phyloP scores from a whole-genome alignment of 306 rosid genomes.

The Prunus salicina region DNA sequence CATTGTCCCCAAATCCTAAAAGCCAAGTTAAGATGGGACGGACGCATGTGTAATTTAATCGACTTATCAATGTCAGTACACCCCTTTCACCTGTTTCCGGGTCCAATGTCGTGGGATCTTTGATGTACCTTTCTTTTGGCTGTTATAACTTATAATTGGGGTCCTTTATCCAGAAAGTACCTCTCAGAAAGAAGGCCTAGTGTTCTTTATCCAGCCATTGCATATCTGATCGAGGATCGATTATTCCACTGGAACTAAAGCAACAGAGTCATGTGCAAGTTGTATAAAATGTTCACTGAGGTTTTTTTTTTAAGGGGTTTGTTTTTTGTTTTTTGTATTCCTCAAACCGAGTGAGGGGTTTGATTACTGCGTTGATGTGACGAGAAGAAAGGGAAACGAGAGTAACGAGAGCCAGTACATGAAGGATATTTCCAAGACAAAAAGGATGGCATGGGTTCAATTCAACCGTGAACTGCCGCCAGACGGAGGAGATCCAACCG shows the following conservation, averaged over 20 bases:
- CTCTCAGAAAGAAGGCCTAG: conserved; percentile 1
- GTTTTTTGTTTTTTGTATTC: too few species aligned
- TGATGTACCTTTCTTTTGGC: conserved; percentile 6
- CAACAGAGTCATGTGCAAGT: conserved; percentile 13
- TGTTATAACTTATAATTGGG: background rate
- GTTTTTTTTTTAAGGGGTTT: too few species aligned
- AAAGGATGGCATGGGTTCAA: too few species aligned
- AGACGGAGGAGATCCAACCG: too few species aligned
- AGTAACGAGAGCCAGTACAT: too few species aligned
- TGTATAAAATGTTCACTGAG: background rate
- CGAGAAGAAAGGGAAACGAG: too few species aligned
- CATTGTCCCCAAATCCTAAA: background rate
- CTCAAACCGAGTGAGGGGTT: too few species aligned
- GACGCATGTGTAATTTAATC: background rate
- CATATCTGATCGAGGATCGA: background rate
- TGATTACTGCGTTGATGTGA: too few species aligned
- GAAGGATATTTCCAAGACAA: too few species aligned
- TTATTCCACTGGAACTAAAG: background rate
- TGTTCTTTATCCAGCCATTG: conserved; percentile 1
- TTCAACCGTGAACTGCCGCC: too few species aligned
- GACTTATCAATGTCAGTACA: background rate
- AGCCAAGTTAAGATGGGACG: background rate
- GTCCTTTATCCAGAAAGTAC: background rate
- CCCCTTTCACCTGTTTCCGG: background rate
- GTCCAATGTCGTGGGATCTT: background rate